Evolutionary conservation across 768 basidiomycete genomes (phyloP).

Genomic region (Kwoniella sp.): DNA sequence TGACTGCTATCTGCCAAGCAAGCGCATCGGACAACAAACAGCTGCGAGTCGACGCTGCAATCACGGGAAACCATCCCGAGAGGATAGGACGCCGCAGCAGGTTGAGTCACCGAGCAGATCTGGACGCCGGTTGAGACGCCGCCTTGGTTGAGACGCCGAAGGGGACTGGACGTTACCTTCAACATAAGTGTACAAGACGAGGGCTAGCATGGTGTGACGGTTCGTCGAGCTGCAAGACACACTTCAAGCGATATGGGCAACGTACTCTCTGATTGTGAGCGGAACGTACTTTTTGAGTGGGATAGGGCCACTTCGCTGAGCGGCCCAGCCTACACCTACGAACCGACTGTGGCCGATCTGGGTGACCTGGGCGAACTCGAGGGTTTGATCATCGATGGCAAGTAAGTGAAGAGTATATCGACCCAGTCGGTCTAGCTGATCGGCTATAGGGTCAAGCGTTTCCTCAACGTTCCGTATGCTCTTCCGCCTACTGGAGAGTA

Average conservation of each 20-base stretch:
- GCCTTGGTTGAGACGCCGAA: no score
- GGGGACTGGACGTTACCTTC: no score
- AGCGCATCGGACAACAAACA: neutral
- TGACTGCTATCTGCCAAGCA: neutral
- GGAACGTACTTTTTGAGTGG: no score
- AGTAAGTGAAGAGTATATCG: neutral
- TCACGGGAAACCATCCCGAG: no score
- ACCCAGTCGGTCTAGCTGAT: neutral
- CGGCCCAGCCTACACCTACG: conserved; percentile 5
- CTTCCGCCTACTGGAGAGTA: conserved; percentile 13
- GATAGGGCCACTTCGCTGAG: no score
- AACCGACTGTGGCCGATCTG: conserved; percentile 6
- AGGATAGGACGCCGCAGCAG: neutral
- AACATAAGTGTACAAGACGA: no score
- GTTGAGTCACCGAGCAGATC: neutral
- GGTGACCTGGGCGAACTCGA: conserved; percentile 5
- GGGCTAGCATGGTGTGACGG: no score
- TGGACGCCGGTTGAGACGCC: no score
- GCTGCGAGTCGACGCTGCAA: no score
- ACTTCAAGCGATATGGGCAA: no score
- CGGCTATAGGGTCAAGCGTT: conserved; percentile 6
- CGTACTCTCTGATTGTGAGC: conserved; percentile 10
- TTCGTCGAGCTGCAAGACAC: no score
- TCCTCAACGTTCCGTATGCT: conserved; percentile 15
- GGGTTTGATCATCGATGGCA: neutral